Evolutionary conservation across 208 protist genomes (phyloP), one percentile per base, ranked within the genome.

Genomic region (Trichomonas gallinae): DNA sequence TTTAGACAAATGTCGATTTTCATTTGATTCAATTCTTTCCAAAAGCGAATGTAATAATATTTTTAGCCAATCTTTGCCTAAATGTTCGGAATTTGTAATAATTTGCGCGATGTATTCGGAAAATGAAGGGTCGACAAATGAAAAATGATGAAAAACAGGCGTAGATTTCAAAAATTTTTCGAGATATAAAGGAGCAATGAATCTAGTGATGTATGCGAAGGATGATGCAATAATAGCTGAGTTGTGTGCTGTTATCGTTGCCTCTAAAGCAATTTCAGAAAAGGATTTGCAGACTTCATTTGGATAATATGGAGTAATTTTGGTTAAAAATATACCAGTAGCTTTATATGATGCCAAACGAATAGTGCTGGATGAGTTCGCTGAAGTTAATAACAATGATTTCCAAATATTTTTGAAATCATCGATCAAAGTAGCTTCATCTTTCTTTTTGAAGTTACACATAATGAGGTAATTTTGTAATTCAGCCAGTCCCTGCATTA

Each of bases 121-220:
- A 93, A 93, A 93, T 48, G 44, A 23, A 17, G 40, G 87, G 51
- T 93, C 44, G 38, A 48, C 31, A 0, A 44, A 93, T 93, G 87
- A 48, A 51, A 93, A 93, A 42, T 93, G 87, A 38, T 93, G 87
- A 51, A 93, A 93, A 93, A 93, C 87, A 3, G 87, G 87, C 6
- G 87, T 58, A 9, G 11, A 38, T n/a, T 51, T 93, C 17, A 93
- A 51, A 51, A 93, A 93, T 51, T 93, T 48, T 26, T 23, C 8
- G 4, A 93, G 26, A 51, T 34, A 93, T 51, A 44, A 31, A 11
- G 87, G 17, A 44, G 87, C 87, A 15, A 93, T 93, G 45, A 48
- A 93, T 93, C 10, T 93, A 38, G 87, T 48, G 45, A 93, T 93
- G 36, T 48, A 93, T 26, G 87, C 87, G 51, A 93, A 93, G 9